Evolutionary conservation across 345 rosid genomes (phyloP).

Genomic region (Geranium rotundifolium): DNA sequence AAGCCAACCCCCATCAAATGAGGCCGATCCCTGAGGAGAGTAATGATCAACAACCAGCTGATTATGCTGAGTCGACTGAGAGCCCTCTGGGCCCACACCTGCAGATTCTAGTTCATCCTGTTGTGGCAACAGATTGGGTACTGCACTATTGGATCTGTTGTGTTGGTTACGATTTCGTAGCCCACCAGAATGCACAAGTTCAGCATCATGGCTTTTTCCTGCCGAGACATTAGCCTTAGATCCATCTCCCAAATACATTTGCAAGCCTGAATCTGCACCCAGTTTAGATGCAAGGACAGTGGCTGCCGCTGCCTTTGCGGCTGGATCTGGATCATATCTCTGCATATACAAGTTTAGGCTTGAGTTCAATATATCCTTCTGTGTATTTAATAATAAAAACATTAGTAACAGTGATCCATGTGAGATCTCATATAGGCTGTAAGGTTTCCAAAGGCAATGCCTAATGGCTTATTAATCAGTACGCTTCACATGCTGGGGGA

Average conservation of each 20-base stretch:
- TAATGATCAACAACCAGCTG: constrained; percentile 51
- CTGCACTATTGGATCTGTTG: too few species aligned
- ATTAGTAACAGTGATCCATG: too few species aligned
- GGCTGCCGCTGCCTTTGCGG: constrained; percentile 90
- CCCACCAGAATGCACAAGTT: constrained; percentile 42
- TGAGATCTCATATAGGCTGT: too few species aligned
- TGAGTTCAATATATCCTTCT: not conserved
- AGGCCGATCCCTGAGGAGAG: constrained; percentile 37
- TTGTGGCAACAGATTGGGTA: too few species aligned
- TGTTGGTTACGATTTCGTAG: constrained; percentile 44
- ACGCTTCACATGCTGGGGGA: too few species aligned
- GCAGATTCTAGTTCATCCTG: too few species aligned
- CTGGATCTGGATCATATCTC: constrained; percentile 90
- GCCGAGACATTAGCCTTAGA: constrained; percentile 20
- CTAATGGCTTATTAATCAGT: too few species aligned
- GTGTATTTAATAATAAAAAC: not conserved
- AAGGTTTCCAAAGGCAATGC: too few species aligned
- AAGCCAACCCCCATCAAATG: constrained; percentile 71
- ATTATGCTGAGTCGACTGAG: too few species aligned
- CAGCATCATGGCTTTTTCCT: constrained; percentile 48
- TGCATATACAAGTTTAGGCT: constrained; percentile 20
- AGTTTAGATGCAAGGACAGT: constrained; percentile 76
- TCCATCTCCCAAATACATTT: constrained; percentile 53
- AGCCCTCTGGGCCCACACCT: too few species aligned
- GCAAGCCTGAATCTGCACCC: constrained; percentile 77